Base-by-base conservation (phyloP, 805 yeast genomes). In the Candida sanyiensis region DNA sequence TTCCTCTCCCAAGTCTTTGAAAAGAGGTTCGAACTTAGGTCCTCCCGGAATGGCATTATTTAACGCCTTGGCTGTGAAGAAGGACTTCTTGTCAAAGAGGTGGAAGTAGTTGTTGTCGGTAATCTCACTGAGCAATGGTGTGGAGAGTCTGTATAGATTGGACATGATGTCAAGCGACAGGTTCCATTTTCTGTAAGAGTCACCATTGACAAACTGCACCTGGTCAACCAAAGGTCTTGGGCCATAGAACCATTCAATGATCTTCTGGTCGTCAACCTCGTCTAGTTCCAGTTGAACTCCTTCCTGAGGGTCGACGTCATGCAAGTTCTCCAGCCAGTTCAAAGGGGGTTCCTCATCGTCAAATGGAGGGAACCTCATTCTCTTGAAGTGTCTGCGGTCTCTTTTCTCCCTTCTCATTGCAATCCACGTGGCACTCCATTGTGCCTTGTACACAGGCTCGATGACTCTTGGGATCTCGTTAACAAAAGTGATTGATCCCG, bases 301-400 rank as follows among this genome's bases (percentile, higher is more conserved):
- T n/a, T 81, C 90, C 6, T 75, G 69, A 0, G 86, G 80, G 35
- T 83, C 89, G 1, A 79, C 63, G 12, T 77, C 82, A 44, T 84
- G 82, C 11, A 88, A 64, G 51, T 83, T 82, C 40, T 87, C 94
- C n/a, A 77, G 52, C 79, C 85, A 93, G 40, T 80, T 75, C 23
- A 89, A 55, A 1, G 95, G 94, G 0, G 96, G 96, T 58, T 90
- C 97, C 59, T 93, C 98, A 56, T 93, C 99, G 59, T 93, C 98
- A 62, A 90, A 88, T 0, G 95, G 89, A 1, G 99, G 99, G 49
- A 93, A 84, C 40, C 87, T 72, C 85, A 93, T 80, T 48, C 99
- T 73, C 53, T 86, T 83, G 62, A 93, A 90, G 56, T 85, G 94
- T 24, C 77, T 67, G 49, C 97, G 72, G 56, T 89, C 97, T 42